Conservation (phyloP, 768 basidiomycete genomes). For the Boletus edulis region DNA sequence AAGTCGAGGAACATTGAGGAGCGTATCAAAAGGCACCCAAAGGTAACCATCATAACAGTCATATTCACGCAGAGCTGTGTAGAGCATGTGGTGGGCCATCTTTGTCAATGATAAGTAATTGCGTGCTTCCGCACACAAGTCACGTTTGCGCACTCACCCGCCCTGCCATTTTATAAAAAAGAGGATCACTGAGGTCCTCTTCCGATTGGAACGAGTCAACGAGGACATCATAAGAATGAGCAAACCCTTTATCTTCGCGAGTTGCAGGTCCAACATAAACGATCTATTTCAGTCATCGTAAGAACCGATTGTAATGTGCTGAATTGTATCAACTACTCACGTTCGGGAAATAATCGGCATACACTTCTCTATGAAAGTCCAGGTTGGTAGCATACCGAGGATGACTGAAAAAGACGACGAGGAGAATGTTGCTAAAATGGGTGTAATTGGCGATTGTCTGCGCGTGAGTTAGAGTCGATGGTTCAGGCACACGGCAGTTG, state of each 20-base stretch:
- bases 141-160: constrained; percentile 30
- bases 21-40: constrained; percentile 51
- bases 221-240: constrained; percentile 48
- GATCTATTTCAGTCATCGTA: constrained; percentile 31
- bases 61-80: constrained; percentile 42
- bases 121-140: neutral
- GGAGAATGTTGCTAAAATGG: constrained; percentile 40
- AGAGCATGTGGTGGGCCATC: constrained; percentile 56
- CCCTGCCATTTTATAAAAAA: constrained; percentile 43
- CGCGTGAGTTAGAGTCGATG: constrained; percentile 18
- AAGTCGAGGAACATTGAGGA: constrained; percentile 48
- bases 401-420: constrained; percentile 53
- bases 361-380: constrained; percentile 46
- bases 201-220: constrained; percentile 46
- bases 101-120: constrained; percentile 7
- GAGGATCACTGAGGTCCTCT: constrained; percentile 39
- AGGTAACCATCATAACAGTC: constrained; percentile 50
- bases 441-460: constrained; percentile 28
- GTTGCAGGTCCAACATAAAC: constrained; percentile 47
- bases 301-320: neutral
- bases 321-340: constrained; percentile 25
- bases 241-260: constrained; percentile 46
- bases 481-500: constrained; percentile 16
- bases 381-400: constrained; percentile 45
- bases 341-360: constrained; percentile 48